A percentile compares a stretch with the other conserved stretches of the same genome.
These are phyloP conservation scores for Shiraia bambusicola DNA, from an alignment of 2,329 filamentous ascomycete genomes.

Conservation along the genomic window DNA sequence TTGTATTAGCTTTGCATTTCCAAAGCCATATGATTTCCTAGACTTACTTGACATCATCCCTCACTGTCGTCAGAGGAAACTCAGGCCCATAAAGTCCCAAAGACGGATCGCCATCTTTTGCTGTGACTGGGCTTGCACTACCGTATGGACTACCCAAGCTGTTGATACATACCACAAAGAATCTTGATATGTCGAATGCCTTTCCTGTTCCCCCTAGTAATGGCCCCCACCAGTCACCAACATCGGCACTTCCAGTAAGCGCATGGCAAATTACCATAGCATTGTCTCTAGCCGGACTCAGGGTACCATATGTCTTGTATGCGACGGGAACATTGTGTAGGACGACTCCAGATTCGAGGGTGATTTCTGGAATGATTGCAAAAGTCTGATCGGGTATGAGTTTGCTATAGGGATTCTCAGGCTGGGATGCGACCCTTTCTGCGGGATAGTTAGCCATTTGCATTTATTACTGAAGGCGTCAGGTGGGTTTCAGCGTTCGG, in stretches of 20 bases:
- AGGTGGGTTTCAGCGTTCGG: too few relatives aligned
- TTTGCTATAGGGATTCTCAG: constrained; percentile 86
- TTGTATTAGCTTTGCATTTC: constrained; percentile 11
- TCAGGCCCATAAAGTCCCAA: constrained; percentile 88
- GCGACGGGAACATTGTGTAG: constrained; percentile 72
- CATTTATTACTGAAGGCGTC: constrained; percentile 8
- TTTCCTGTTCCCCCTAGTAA: constrained; percentile 74
- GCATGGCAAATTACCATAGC: constrained; percentile 76
- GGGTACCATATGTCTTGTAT: constrained; percentile 62
- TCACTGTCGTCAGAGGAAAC: constrained; percentile 91
- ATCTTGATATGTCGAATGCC: constrained; percentile 78
- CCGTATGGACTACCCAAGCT: constrained; percentile 83
- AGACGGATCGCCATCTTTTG: constrained; percentile 74
- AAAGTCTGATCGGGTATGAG: constrained; percentile 88
- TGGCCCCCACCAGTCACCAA: constrained; percentile 86
- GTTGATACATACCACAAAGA: constrained; percentile 86
- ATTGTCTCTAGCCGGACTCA: constrained; percentile 61
- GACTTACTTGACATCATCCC: constrained; percentile 89
- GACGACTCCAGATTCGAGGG: constrained; percentile 85
- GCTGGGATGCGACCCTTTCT: constrained; percentile 58
- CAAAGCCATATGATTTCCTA: neutral
- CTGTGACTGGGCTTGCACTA: constrained; percentile 84
- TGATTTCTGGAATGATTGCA: constrained; percentile 83
- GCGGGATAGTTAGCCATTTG: constrained; percentile 16
- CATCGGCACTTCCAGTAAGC: constrained; percentile 81